Conservation (phyloP, 345 rosid genomes). For the Aegle marmelos region DNA sequence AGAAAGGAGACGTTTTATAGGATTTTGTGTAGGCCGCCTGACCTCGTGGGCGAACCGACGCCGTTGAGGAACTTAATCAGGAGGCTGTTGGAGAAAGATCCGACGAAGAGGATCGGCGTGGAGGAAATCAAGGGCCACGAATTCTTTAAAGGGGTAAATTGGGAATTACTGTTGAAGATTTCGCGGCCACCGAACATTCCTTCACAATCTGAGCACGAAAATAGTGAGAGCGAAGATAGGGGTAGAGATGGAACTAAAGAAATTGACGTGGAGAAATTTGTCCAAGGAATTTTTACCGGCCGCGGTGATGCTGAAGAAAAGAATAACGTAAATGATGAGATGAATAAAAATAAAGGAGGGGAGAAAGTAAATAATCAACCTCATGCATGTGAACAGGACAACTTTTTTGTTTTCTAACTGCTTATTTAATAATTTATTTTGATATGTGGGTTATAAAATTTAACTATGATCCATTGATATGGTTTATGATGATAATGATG, state of each 20-base stretch:
- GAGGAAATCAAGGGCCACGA: conserved; percentile 69
- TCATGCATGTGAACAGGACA: conserved; percentile 8
- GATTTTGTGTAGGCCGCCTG: conserved; percentile 52
- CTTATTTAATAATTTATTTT: not conserved
- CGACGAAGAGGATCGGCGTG: conserved; percentile 49
- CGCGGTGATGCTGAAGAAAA: not conserved
- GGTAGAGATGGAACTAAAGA: conserved; percentile 18
- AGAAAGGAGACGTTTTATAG: conserved; percentile 69
- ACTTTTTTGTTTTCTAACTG: conserved; percentile 36
- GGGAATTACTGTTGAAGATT: conserved; percentile 50
- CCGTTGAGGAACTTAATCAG: conserved; percentile 63
- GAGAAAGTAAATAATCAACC: conserved; percentile 1
- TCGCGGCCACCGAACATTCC: conserved; percentile 80
- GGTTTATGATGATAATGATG: no score
- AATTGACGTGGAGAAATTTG: conserved; percentile 66
- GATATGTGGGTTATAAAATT: no score
- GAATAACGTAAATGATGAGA: not conserved
- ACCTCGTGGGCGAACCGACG: conserved; percentile 68
- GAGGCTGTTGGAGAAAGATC: conserved; percentile 62
- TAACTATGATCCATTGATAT: no score
- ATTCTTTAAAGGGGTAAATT: conserved; percentile 55
- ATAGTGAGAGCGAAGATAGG: not conserved
- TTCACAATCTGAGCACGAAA: not conserved
- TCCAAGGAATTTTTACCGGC: conserved; percentile 40
- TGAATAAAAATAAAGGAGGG: not conserved